Base-by-base conservation (phyloP, 306 rosid genomes). In the Prosopis cineraria region DNA sequence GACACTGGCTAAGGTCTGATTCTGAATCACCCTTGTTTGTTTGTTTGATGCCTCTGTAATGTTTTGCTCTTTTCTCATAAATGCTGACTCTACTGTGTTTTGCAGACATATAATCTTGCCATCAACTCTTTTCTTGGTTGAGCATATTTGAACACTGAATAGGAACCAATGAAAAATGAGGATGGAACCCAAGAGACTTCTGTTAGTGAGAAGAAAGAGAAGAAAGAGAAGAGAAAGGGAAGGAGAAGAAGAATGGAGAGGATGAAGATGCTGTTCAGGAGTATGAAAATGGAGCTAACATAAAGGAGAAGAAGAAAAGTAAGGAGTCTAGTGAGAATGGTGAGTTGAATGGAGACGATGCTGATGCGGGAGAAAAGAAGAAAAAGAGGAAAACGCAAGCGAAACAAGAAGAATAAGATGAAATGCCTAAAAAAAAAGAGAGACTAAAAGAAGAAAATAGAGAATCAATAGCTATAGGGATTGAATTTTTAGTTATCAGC, bases 61-160 rank as follows among this genome's bases (percentile, higher is more conserved):
- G n/a, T 66, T 40, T 7, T 1, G n/a, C 50, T 36, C 4, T 53
- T 17, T 33, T 79, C 45, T 27, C 5, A 12, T n/a, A 37, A 30
- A 1, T 52, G 24, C 36, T 79, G 55, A 81, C 64, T 75, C 33
- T 22, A 70, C 5, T 53, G 6, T 34, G 81, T 74, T 37, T 41
- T 81, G 82, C 59, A 94, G 98, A 85, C 95, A 19, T 94, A 94
- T 76, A 94, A 94, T 80, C 81, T 97, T 14, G 76, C 98, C 7
- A 94, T 90, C 1, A 97, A 94, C 81, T 81, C 64, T 56, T 25
- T 19, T 56, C 33, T 56, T 27, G 64, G 34, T 27, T 31, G 11
- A 56, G 25, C 33, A 3, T 16, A 13, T 24, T 31, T 25, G 31
- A 24, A 55, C 27, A 22, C 63, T 3, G 3, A 55, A 0, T 19